phyloP scores from a whole-genome alignment of 106 monocot genomes.

The Vanilla planifolia region DNA sequence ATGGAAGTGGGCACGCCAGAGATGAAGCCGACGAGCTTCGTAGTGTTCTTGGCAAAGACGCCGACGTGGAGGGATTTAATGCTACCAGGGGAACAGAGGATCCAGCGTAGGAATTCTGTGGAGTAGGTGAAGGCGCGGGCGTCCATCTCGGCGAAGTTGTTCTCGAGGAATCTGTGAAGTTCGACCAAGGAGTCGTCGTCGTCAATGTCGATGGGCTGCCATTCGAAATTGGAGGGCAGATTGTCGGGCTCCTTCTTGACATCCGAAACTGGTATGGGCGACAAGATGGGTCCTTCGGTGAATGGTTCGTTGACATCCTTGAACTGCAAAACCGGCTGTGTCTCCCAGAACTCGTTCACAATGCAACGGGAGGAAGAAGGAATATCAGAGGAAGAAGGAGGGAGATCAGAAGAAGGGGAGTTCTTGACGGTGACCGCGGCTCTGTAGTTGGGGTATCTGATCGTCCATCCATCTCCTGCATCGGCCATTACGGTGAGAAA shows the following conservation, averaged over 20 bases:
- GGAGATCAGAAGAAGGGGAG: too few species aligned
- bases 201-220: background rate
- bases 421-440: too few species aligned
- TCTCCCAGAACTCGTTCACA: conserved; percentile 85
- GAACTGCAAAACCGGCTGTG: conserved; percentile 73
- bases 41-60: background rate
- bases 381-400: too few species aligned
- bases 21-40: background rate
- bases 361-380: too few species aligned
- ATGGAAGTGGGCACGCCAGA: conserved; percentile 13
- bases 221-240: background rate
- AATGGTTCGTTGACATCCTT: conserved; percentile 34
- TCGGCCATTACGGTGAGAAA: too few species aligned
- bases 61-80: background rate
- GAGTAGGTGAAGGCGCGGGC: background rate
- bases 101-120: background rate
- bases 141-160: background rate
- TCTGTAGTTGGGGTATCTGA: too few species aligned
- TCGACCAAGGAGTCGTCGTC: background rate
- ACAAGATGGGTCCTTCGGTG: conserved; percentile 44
- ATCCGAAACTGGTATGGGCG: conserved; percentile 43
- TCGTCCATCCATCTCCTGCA: too few species aligned
- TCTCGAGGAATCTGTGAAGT: background rate
- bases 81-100: background rate
- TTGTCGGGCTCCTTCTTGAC: conserved; percentile 41